Evolutionary conservation across 106 monocot genomes (phyloP).

Genomic region (Xerophyta viscosa): DNA sequence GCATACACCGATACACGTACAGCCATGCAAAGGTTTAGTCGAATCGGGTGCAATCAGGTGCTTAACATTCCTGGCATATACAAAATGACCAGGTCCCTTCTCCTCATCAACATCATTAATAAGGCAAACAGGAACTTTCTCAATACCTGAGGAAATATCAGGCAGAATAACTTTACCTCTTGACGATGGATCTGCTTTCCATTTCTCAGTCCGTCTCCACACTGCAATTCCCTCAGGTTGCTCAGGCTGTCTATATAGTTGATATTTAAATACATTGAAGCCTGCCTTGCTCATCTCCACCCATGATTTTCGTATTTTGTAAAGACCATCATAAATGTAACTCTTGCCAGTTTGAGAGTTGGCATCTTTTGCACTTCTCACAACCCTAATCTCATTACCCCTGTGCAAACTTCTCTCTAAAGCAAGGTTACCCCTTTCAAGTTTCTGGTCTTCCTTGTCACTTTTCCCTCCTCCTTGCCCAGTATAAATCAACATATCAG

Average conservation of each 20-base stretch:
- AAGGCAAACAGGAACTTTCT: conserved; percentile 53
- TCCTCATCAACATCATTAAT: conserved; percentile 70
- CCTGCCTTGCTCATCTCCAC: conserved; percentile 55
- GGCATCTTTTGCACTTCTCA: conserved; percentile 44
- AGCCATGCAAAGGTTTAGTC: conserved; percentile 28
- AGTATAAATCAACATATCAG: conserved; percentile 50
- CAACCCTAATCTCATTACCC: conserved; percentile 46
- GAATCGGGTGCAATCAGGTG: conserved; percentile 12
- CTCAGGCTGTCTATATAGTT: conserved; percentile 45
- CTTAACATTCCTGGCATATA: conserved; percentile 30
- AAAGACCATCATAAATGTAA: conserved; percentile 82
- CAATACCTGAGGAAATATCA: conserved; percentile 52
- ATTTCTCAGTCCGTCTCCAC: conserved; percentile 57
- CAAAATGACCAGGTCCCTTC: conserved; percentile 42
- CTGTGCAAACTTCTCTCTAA: conserved; percentile 57
- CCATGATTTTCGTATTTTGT: conserved; percentile 56
- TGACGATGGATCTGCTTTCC: conserved; percentile 44
- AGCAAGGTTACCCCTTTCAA: conserved; percentile 80
- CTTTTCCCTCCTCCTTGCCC: conserved; percentile 68
- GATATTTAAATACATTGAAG: conserved; percentile 68
- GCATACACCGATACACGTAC: conserved; percentile 48
- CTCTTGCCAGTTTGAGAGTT: conserved; percentile 29
- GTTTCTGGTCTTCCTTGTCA: conserved; percentile 51
- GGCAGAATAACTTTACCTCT: conserved; percentile 38
- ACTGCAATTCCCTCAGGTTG: conserved; percentile 54